These are phyloP conservation scores for Epichloe aotearoae DNA, from an alignment of 2,329 filamentous ascomycete species.

Conservation along the genomic window DNA sequence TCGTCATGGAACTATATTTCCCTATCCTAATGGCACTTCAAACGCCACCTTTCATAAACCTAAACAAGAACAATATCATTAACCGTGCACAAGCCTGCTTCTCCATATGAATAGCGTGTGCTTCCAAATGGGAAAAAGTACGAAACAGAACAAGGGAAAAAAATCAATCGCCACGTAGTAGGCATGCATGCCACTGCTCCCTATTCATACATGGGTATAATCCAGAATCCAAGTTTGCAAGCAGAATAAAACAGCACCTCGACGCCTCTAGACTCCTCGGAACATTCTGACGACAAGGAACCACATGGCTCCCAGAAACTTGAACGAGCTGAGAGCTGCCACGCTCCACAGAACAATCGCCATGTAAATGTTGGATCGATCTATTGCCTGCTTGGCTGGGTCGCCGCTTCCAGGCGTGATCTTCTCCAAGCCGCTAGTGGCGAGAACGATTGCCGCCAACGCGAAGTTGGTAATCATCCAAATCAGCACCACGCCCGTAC, in stretches of 20 bases:
- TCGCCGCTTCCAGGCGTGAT: slow-evolving; percentile 33
- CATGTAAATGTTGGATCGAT: slow-evolving; percentile 70
- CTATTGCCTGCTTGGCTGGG: slow-evolving; percentile 28
- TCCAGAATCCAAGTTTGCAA: slow-evolving; percentile 5
- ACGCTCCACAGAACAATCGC: slow-evolving; percentile 81
- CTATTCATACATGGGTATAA: slow-evolving; percentile 8
- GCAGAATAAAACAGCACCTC: not conserved
- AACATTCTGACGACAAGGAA: slow-evolving; percentile 86
- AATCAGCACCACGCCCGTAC: slow-evolving; percentile 77
- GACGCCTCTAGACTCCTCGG: slow-evolving; percentile 43
- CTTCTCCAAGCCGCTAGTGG: slow-evolving; percentile 66
- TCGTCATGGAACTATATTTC: not conserved
- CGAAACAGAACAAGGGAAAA: not conserved
- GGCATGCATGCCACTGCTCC: not conserved
- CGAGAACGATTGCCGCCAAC: slow-evolving; percentile 73
- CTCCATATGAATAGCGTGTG: not conserved
- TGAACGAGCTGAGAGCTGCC: slow-evolving; percentile 68
- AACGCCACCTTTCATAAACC: not conserved
- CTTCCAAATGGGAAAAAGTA: not conserved
- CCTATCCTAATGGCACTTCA: not conserved
- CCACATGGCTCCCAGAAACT: slow-evolving; percentile 80
- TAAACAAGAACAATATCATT: not conserved
- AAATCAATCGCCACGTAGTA: not conserved
- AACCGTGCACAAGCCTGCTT: not conserved
- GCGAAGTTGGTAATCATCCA: slow-evolving; percentile 98